phyloP scores from a whole-genome alignment of 169 alveolate species.

The Plasmodium gonderi region DNA sequence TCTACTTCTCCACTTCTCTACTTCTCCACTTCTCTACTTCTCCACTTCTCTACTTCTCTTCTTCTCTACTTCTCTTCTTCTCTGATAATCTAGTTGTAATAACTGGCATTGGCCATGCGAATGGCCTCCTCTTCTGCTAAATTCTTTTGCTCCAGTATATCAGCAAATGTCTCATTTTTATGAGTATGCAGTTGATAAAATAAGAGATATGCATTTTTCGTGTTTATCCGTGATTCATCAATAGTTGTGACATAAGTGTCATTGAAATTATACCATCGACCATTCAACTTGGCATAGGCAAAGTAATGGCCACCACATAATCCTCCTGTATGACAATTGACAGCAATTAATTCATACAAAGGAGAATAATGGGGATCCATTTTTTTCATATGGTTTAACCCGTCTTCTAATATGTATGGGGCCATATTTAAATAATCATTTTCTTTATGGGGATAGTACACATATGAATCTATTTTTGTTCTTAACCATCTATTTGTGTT shows the following conservation, averaged over 20 bases:
- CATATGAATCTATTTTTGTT: conserved; percentile 70
- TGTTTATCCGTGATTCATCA: conserved; percentile 37
- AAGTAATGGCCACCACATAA: conserved; percentile 86
- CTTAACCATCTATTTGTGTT: conserved; percentile 66
- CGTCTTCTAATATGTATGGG: conserved; percentile 71
- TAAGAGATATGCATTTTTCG: conserved; percentile 46
- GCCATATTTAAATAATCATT: conserved; percentile 76
- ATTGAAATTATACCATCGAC: conserved; percentile 82
- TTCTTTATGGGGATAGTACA: conserved; percentile 64
- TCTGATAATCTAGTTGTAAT: conserved; percentile 12
- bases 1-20: too few species aligned
- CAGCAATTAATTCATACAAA: conserved; percentile 82
- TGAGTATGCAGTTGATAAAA: conserved; percentile 45
- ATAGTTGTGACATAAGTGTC: conserved; percentile 73
- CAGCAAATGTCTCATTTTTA: conserved; percentile 49
- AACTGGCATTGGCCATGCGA: conserved; percentile 57
- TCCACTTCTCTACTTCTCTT: neutral
- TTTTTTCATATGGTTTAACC: conserved; percentile 71
- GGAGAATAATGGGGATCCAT: conserved; percentile 76
- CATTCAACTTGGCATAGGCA: conserved; percentile 80
- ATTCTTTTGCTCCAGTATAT: conserved; percentile 39
- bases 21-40: neutral
- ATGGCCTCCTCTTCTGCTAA: conserved; percentile 52
- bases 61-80: neutral
- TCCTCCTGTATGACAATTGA: conserved; percentile 84